Evolutionary conservation across 2,329 filamentous ascomycete genomes (phyloP).

Genomic region (Metarhizium robertsii): DNA sequence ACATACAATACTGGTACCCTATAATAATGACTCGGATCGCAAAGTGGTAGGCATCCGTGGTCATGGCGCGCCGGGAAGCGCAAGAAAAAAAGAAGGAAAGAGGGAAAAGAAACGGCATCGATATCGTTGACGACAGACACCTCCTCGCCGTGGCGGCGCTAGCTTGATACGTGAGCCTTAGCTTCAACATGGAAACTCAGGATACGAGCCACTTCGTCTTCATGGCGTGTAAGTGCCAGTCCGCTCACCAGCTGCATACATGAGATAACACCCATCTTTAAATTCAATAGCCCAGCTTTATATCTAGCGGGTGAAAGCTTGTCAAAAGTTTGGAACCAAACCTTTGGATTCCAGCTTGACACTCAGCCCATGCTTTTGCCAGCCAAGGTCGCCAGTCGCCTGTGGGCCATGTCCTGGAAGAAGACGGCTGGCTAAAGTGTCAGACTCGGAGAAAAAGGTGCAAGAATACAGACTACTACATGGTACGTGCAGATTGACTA

Average conservation of each 20-base stretch:
- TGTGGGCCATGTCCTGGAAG: background rate
- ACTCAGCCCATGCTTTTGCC: background rate
- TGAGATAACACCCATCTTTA: background rate
- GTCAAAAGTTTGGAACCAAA: background rate
- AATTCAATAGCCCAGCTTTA: background rate
- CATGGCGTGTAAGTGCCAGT: background rate
- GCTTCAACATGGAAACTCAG: background rate
- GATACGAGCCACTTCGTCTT: background rate
- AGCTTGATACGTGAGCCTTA: background rate
- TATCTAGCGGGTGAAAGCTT: background rate
- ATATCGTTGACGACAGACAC: background rate
- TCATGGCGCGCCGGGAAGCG: background rate
- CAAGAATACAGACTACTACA: background rate
- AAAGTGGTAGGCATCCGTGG: too few species aligned
- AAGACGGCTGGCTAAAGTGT: background rate
- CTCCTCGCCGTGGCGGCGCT: background rate
- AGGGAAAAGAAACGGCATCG: background rate
- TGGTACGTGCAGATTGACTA: background rate
- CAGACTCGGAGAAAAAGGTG: background rate
- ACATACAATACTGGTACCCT: background rate
- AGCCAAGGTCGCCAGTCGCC: background rate
- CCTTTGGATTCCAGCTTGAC: background rate
- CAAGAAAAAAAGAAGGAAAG: background rate
- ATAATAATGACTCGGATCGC: too few species aligned
- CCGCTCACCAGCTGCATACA: background rate